Conservation (phyloP, 352 stramenopile species). For the Globisporangium abappressorium region DNA sequence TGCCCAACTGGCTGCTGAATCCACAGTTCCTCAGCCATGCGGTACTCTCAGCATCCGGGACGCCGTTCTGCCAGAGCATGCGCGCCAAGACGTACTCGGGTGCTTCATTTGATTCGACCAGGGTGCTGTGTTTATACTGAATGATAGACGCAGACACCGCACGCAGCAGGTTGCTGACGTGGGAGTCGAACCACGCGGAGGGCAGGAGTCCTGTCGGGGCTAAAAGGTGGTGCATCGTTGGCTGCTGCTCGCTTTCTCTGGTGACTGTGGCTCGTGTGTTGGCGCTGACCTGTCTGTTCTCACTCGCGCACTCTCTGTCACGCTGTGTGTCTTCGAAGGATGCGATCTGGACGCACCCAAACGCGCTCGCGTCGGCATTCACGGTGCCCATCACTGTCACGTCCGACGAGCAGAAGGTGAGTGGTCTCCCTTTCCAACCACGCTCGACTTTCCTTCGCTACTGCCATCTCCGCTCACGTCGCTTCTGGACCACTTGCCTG, state of each 20-base stretch:
- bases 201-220: slow-evolving; percentile 5
- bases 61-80: slow-evolving; percentile 1
- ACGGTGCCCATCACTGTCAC: background rate
- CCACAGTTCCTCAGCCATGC: background rate
- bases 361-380: slow-evolving; percentile 10
- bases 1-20: background rate
- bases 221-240: slow-evolving; percentile 8
- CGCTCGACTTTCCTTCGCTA: background rate
- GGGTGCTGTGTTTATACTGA: background rate
- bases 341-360: slow-evolving; percentile 27
- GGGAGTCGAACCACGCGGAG: background rate
- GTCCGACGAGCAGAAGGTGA: slow-evolving; percentile 2
- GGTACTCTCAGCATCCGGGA: background rate
- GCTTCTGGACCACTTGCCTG: background rate
- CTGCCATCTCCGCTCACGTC: slow-evolving; percentile 14
- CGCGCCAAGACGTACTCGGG: background rate
- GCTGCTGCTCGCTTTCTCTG: background rate
- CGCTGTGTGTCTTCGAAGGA: slow-evolving; percentile 14
- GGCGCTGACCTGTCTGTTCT: background rate
- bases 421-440: background rate
- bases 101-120: background rate
- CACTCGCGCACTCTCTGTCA: background rate
- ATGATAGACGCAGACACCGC: no score
- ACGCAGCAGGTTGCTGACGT: slow-evolving; percentile 5
- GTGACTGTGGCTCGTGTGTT: background rate